Percentiles rank a stretch among this genome's conserved stretches.
phyloP scores from a whole-genome alignment of 176 grass and related monocot species.

The Alloteropsis semialata region DNA sequence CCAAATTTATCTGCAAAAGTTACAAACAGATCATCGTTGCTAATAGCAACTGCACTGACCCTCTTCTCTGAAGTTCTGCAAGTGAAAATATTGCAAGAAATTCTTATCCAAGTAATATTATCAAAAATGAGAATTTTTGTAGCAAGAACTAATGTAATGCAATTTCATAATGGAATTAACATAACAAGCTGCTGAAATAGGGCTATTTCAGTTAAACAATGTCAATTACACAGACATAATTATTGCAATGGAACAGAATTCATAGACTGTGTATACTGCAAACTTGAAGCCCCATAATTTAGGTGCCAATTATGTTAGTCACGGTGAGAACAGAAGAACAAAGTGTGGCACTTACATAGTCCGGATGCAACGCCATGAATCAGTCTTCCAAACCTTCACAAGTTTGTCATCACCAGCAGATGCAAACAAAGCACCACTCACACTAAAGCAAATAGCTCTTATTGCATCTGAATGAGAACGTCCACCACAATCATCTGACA shows the following conservation, averaged over 20 bases:
- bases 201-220: neutral
- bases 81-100: slow-evolving; percentile 18
- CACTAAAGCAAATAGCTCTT: slow-evolving; percentile 64
- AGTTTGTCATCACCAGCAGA: slow-evolving; percentile 88
- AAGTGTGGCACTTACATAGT: slow-evolving; percentile 55
- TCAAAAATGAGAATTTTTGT: neutral
- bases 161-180: neutral
- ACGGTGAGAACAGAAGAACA: neutral
- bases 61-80: slow-evolving; percentile 83
- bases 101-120: neutral
- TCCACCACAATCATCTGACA: slow-evolving; percentile 42
- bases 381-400: slow-evolving; percentile 80
- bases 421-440: slow-evolving; percentile 52
- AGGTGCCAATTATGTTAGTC: neutral
- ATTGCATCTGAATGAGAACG: slow-evolving; percentile 67
- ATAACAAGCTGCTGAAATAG: neutral
- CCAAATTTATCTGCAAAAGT: slow-evolving; percentile 96
- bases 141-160: neutral
- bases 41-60: slow-evolving; percentile 78
- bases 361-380: slow-evolving; percentile 57
- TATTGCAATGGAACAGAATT: neutral
- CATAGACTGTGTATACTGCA: neutral
- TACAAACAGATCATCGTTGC: slow-evolving; percentile 48
- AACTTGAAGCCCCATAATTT: neutral
- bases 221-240: neutral